Evolutionary conservation across 2,329 filamentous ascomycete genomes (phyloP).

Genomic region (Paraphoma chrysanthemicola): DNA sequence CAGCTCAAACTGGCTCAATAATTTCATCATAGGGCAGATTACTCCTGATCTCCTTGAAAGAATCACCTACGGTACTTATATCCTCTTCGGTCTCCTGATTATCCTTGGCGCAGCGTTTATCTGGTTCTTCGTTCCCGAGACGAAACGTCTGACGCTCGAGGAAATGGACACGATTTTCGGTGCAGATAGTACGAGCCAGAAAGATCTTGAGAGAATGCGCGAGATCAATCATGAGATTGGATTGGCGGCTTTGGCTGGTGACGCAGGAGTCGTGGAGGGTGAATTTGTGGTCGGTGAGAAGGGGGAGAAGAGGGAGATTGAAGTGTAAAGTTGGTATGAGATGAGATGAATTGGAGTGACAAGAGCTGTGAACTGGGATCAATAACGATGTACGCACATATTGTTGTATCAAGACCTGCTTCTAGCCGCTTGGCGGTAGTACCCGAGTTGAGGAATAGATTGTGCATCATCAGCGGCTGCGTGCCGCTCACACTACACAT

Average conservation of each 20-base stretch:
- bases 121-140: constrained; percentile 61
- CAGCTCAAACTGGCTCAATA: constrained; percentile 57
- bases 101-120: constrained; percentile 66
- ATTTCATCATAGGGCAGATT: constrained; percentile 70
- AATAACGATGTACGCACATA: too few species aligned
- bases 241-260: constrained; percentile 50
- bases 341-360: too few species aligned
- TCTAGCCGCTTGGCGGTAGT: too few species aligned
- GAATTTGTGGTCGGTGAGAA: not conserved
- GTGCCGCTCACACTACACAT: too few species aligned
- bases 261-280: not conserved
- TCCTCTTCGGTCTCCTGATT: constrained; percentile 72
- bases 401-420: too few species aligned
- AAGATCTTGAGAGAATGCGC: constrained; percentile 73
- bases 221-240: constrained; percentile 76
- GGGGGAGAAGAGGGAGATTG: too few species aligned
- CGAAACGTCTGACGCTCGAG: constrained; percentile 60
- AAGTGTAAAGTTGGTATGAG: too few species aligned
- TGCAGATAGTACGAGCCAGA: constrained; percentile 68
- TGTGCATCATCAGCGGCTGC: too few species aligned
- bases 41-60: constrained; percentile 71
- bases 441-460: too few species aligned
- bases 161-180: constrained; percentile 65
- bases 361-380: too few species aligned
- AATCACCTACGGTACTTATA: constrained; percentile 75